Evolutionary conservation across 2,329 filamentous ascomycete genomes (phyloP).

Genomic region (Fusarium cyanostomum): DNA sequence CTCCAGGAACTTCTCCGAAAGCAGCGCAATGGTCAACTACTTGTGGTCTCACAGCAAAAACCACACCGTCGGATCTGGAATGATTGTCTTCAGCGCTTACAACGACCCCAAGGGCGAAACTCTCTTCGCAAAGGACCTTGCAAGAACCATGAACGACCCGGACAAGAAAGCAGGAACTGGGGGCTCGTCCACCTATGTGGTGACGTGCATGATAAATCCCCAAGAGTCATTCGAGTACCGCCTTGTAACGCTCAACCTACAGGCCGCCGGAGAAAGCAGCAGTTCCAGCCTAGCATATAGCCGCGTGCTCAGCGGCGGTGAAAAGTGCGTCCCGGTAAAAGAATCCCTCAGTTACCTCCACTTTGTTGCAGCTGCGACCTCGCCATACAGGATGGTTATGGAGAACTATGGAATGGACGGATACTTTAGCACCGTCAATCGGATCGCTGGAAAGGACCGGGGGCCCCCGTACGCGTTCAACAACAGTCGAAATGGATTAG

Average conservation of each 20-base stretch:
- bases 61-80: background rate
- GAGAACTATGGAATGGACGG: background rate
- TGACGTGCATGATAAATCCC: background rate
- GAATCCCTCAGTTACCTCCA: background rate
- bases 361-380: background rate
- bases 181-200: background rate
- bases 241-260: background rate
- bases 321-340: background rate
- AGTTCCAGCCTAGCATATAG: background rate
- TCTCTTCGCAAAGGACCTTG: background rate
- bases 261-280: background rate
- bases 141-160: background rate
- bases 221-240: background rate
- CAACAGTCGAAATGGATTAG: background rate
- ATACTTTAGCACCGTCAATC: background rate
- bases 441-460: background rate
- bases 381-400: background rate
- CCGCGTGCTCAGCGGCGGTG: background rate
- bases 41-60: background rate
- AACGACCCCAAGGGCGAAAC: background rate
- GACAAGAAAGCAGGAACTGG: background rate
- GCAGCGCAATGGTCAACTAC: background rate
- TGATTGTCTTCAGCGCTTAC: background rate
- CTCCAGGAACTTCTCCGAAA: background rate
- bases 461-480: background rate